Evolutionary conservation across 768 basidiomycete species (phyloP).

Genomic region (Rhodotorula taiwanensis): DNA sequence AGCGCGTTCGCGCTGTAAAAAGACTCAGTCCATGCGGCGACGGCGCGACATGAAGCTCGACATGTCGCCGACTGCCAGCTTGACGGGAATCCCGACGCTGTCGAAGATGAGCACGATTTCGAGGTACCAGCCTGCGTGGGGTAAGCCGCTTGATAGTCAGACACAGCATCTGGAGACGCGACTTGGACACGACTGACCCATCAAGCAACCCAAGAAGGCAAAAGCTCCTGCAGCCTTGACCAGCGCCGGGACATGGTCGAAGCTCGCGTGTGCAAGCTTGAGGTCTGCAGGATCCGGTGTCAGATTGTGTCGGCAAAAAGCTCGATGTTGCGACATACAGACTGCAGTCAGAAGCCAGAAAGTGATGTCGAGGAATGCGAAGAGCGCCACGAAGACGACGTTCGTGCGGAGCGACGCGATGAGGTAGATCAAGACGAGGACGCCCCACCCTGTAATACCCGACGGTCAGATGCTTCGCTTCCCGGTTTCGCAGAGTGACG

Average conservation of each 20-base stretch:
- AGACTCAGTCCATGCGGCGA: neutral
- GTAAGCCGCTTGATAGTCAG: no score
- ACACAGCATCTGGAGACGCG: neutral
- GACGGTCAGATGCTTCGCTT: neutral
- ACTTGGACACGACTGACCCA: slow-evolving; percentile 18
- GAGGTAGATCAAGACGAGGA: slow-evolving; percentile 35
- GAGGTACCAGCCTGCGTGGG: slow-evolving; percentile 25
- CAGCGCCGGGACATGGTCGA: slow-evolving; percentile 1
- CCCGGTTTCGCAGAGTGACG: no score
- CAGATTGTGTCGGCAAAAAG: neutral
- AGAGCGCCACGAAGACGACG: slow-evolving; percentile 36
- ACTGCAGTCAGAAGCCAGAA: slow-evolving; percentile 37
- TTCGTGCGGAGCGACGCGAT: slow-evolving; percentile 38
- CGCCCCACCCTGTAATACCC: slow-evolving; percentile 20
- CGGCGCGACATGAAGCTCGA: slow-evolving; percentile 25
- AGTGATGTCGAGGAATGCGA: slow-evolving; percentile 24
- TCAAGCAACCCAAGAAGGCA: slow-evolving; percentile 33
- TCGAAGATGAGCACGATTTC: slow-evolving; percentile 34
- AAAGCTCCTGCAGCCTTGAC: slow-evolving; percentile 38
- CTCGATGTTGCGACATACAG: slow-evolving; percentile 3
- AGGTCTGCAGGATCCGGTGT: slow-evolving; percentile 20
- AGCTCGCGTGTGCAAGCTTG: slow-evolving; percentile 22
- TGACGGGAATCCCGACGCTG: slow-evolving; percentile 36
- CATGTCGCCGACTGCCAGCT: slow-evolving; percentile 41
- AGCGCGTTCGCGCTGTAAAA: no score